These are phyloP conservation scores for Penicillium arizonense DNA, from an alignment of 495 filamentous ascomycete genomes.

Conservation along the genomic window DNA sequence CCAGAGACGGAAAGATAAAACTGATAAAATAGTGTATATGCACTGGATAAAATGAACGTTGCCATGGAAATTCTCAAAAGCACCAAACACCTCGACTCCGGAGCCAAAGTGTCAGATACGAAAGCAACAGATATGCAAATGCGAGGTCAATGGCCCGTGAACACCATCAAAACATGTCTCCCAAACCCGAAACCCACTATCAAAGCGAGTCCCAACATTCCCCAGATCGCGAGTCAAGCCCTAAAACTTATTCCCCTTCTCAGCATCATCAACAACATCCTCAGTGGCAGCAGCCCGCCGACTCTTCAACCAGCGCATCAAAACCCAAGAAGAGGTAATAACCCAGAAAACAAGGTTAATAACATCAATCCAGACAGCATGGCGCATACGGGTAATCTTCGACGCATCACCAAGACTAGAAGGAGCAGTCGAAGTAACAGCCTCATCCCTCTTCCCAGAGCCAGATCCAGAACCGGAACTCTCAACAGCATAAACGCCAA, in stretches of 20 bases:
- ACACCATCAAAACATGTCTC: background rate
- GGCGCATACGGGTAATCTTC: slow-evolving; percentile 71
- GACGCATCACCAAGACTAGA: slow-evolving; percentile 16
- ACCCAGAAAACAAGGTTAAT: slow-evolving; percentile 72
- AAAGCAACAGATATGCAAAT: background rate
- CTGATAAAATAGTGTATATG: background rate
- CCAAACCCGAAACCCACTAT: background rate
- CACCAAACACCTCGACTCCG: background rate
- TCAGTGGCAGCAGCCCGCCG: slow-evolving; percentile 5
- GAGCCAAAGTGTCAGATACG: background rate
- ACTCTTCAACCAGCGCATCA: slow-evolving; percentile 38
- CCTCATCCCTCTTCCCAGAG: slow-evolving; percentile 45
- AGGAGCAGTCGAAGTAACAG: slow-evolving; percentile 25
- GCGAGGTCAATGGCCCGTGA: background rate
- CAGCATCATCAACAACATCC: slow-evolving; percentile 12
- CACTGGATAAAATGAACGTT: background rate
- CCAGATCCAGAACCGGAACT: slow-evolving; percentile 29
- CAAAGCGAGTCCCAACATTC: background rate
- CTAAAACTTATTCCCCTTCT: slow-evolving; percentile 9
- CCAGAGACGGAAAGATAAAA: background rate
- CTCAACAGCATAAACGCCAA: slow-evolving; percentile 54
- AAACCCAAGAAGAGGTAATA: slow-evolving; percentile 46
- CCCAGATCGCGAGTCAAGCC: background rate
- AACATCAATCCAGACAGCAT: slow-evolving; percentile 83
- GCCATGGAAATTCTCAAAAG: background rate